Evolutionary conservation across 305 asterid genomes (phyloP).

Genomic region (Solanum hybrid): DNA sequence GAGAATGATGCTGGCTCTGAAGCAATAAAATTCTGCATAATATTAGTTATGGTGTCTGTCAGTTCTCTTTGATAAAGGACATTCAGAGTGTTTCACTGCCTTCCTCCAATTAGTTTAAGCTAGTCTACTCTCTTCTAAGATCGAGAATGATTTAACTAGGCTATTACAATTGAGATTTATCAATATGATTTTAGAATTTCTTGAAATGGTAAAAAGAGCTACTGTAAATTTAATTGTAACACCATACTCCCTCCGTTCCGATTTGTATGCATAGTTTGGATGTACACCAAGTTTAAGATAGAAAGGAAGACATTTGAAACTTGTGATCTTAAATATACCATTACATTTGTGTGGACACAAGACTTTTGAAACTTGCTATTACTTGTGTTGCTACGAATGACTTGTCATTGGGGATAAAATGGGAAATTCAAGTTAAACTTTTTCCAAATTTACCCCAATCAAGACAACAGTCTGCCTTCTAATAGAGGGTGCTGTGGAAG

Average conservation of each 20-base stretch:
- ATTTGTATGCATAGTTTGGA: background rate
- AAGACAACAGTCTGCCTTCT: background rate
- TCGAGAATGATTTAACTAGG: background rate
- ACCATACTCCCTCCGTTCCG: background rate
- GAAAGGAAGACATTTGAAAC: background rate
- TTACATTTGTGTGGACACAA: background rate
- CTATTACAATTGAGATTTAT: background rate
- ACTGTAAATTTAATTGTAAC: background rate
- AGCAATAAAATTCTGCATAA: background rate
- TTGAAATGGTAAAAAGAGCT: background rate
- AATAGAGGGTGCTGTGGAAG: background rate
- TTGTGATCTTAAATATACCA: background rate
- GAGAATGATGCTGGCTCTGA: background rate
- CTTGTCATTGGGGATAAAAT: background rate
- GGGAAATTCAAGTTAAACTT: background rate
- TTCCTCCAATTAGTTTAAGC: background rate
- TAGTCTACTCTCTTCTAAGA: background rate
- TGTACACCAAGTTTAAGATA: background rate
- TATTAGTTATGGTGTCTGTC: background rate
- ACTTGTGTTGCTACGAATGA: background rate
- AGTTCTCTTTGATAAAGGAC: background rate
- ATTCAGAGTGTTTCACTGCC: background rate
- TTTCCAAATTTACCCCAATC: background rate
- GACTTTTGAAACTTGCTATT: background rate
- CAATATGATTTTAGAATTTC: background rate